Evolutionary conservation across 2,329 filamentous ascomycete species (phyloP).

Genomic region (Colletotrichum sp.): DNA sequence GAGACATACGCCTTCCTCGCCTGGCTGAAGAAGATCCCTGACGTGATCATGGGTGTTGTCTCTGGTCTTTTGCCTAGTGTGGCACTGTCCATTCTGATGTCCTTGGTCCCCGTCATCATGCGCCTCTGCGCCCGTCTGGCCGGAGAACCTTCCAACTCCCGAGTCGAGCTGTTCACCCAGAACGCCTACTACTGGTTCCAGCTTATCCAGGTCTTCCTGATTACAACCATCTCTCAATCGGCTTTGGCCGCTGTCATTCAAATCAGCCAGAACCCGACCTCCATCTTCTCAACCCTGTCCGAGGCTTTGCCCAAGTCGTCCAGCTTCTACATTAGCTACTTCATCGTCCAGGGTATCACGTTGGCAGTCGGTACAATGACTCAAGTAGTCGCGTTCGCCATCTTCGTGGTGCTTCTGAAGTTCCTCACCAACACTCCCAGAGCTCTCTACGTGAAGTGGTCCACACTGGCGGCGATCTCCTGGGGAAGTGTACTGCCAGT

Average conservation of each 20-base stretch:
- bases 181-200: conserved; percentile 92
- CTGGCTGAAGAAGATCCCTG: conserved; percentile 76
- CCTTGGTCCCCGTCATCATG: conserved; percentile 82
- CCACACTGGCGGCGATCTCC: conserved; percentile 68
- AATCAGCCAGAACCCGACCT: conserved; percentile 67
- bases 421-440: conserved; percentile 78
- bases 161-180: conserved; percentile 87
- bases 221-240: conserved; percentile 82
- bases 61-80: conserved; percentile 85
- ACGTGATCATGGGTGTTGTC: conserved; percentile 77
- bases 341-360: conserved; percentile 82
- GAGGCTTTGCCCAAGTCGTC: conserved; percentile 80
- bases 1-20: conserved; percentile 68
- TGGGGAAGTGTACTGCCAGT: conserved; percentile 81
- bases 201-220: conserved; percentile 89
- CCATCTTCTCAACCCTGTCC: conserved; percentile 70
- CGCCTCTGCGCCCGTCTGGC: conserved; percentile 76
- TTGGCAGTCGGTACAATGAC: conserved; percentile 77
- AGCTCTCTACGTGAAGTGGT: conserved; percentile 79
- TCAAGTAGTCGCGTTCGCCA: conserved; percentile 68
- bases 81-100: conserved; percentile 82
- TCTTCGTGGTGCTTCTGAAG: conserved; percentile 72
- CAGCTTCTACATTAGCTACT: conserved; percentile 86
- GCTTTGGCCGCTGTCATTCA: conserved; percentile 72
- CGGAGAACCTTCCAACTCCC: conserved; percentile 79